Evolutionary conservation across 2,329 filamentous ascomycete species (phyloP).

Genomic region (Harringtonia aguacate): DNA sequence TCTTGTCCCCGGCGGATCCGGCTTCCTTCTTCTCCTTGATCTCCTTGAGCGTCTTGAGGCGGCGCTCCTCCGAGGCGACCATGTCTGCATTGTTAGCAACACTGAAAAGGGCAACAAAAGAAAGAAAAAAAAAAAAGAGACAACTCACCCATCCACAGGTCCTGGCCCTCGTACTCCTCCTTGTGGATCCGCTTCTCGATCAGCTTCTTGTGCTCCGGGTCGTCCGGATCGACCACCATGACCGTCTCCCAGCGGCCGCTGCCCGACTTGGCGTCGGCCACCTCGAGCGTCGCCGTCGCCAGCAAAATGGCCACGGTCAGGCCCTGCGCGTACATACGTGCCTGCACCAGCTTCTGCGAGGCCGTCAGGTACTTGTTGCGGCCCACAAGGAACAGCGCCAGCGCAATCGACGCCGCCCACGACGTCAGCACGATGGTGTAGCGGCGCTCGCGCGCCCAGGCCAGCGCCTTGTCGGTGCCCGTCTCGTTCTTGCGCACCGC

Average conservation of each 20-base stretch:
- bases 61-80: slow-evolving; percentile 68
- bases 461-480: slow-evolving; percentile 47
- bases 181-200: slow-evolving; percentile 84
- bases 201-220: slow-evolving; percentile 70
- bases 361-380: slow-evolving; percentile 65
- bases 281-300: slow-evolving; percentile 73
- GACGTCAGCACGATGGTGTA: slow-evolving; percentile 76
- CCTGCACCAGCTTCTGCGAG: slow-evolving; percentile 85
- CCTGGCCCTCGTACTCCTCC: slow-evolving; percentile 78
- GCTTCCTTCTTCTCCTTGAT: slow-evolving; percentile 22
- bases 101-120: background rate
- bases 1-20: slow-evolving; percentile 9
- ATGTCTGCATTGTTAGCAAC: slow-evolving; percentile 46
- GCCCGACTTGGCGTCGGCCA: slow-evolving; percentile 63
- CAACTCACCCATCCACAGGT: slow-evolving; percentile 76
- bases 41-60: slow-evolving; percentile 31
- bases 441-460: slow-evolving; percentile 69
- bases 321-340: slow-evolving; percentile 87
- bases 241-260: slow-evolving; percentile 76
- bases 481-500: slow-evolving; percentile 46
- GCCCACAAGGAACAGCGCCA: slow-evolving; percentile 65
- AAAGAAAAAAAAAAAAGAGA: background rate
- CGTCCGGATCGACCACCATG: slow-evolving; percentile 67
- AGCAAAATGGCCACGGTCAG: slow-evolving; percentile 77
- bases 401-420: slow-evolving; percentile 72